Base-by-base conservation (phyloP, 2,329 filamentous ascomycete genomes). In the Alternaria burnsii region DNA sequence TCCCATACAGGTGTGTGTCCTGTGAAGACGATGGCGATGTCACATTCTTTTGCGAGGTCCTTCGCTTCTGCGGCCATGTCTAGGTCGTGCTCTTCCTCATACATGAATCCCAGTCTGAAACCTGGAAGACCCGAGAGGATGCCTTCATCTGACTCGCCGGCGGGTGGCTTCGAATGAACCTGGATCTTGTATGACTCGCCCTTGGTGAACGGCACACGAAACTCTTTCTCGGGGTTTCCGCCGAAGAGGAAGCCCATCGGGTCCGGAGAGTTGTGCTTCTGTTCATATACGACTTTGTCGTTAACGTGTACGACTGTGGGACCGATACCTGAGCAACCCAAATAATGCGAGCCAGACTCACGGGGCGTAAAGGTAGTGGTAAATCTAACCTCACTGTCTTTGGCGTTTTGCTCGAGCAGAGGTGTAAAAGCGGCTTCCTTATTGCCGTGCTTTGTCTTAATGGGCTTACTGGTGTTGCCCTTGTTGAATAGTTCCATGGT, bases 161-260 rank as follows among this genome's bases (percentile, higher is more conserved):
- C 43, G 67, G 89, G 84, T 14, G 87, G 84, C 24, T 83, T 82
- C 22, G 91, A 83, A 65, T 88, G 82, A 28, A 89, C 82, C 1
- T 85, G 80, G 62, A 87, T 83, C 52, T 84, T 70, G 79, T 91
- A 91, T 0, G 82, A 81, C 65, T 87, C 81, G 9, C 86, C 88
- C 67, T 86, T 86, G 61, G 84, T 84, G 55, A 91, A 81, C 5
- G 84, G 75, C 55, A 87, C 83, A 2, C 79, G 80, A 12, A 88
- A 88, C 47, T 84, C 84, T 66, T 90, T 86, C 72, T 92, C 89
- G 4, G 84, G 79, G 0, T 88, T 91, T 3, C 86, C 89, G 18
- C 82, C 82, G 20, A 89, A 87, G 62, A 90, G 88, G 81, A 91
- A 91, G 4, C 86, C 85, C 46, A 88, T 85, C 11, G 88, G 88